Evolutionary conservation across 2,329 filamentous ascomycete species (phyloP).

Genomic region (Aspergillus aculeatinus): DNA sequence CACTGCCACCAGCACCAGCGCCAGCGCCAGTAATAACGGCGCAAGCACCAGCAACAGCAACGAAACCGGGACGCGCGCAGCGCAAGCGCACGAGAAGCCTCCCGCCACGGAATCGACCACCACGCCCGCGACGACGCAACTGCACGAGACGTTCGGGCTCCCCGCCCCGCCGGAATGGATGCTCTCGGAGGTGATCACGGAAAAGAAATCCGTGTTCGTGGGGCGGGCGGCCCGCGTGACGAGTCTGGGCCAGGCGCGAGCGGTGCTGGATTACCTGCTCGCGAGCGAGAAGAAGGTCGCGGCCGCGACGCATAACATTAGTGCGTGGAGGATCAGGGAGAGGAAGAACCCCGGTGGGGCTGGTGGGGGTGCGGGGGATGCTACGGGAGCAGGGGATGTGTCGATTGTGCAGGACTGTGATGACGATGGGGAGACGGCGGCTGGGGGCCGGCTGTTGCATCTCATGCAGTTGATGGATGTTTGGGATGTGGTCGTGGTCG

Average conservation of each 20-base stretch:
- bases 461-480: slow-evolving; percentile 93
- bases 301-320: slow-evolving; percentile 92
- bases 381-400: slow-evolving; percentile 26
- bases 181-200: slow-evolving; percentile 69
- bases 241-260: slow-evolving; percentile 68
- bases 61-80: slow-evolving; percentile 20
- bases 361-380: slow-evolving; percentile 41
- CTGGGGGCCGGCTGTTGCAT: slow-evolving; percentile 79
- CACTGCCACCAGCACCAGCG: too few species aligned
- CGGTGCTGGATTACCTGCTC: slow-evolving; percentile 72
- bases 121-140: slow-evolving; percentile 8
- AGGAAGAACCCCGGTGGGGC: slow-evolving; percentile 54
- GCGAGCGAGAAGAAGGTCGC: slow-evolving; percentile 80
- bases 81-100: too few species aligned
- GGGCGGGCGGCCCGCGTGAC: slow-evolving; percentile 71
- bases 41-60: slow-evolving; percentile 2
- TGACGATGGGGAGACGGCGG: slow-evolving; percentile 93
- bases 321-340: slow-evolving; percentile 78
- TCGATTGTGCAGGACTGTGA: slow-evolving; percentile 82
- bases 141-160: slow-evolving; percentile 31
- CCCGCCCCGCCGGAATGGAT: slow-evolving; percentile 63
- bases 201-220: slow-evolving; percentile 86
- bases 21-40: too few species aligned
- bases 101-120: not conserved
- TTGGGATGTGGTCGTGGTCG: slow-evolving; percentile 90